These are phyloP conservation scores for Lactarius akahatsu DNA, from an alignment of 768 basidiomycete genomes.

Conservation along the genomic window DNA sequence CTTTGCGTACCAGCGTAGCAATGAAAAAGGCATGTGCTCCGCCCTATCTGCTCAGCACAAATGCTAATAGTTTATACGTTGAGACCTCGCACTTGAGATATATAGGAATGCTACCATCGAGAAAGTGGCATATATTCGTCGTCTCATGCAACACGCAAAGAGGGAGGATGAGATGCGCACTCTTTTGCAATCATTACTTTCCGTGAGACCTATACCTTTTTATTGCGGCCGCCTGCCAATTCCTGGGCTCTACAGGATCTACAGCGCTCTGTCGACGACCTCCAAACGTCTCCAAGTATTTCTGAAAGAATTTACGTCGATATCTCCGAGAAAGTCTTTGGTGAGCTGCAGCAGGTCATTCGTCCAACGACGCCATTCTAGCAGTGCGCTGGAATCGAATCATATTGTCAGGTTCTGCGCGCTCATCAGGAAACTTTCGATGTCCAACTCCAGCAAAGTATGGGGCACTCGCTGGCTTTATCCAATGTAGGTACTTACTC, in stretches of 20 bases:
- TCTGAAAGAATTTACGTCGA: slow-evolving; percentile 15
- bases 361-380: not conserved
- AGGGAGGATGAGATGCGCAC: slow-evolving; percentile 8
- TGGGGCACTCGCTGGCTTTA: slow-evolving; percentile 14
- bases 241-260: slow-evolving; percentile 11
- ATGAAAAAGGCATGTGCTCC: slow-evolving; percentile 21
- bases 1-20: slow-evolving; percentile 26
- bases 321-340: slow-evolving; percentile 12
- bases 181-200: slow-evolving; percentile 22
- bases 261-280: slow-evolving; percentile 10
- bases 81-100: slow-evolving; percentile 26
- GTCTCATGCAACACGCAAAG: slow-evolving; percentile 20
- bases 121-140: slow-evolving; percentile 26
- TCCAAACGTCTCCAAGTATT: slow-evolving; percentile 14
- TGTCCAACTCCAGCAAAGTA: slow-evolving; percentile 19
- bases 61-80: not conserved
- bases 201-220: slow-evolving; percentile 3
- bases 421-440: slow-evolving; percentile 17
- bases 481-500: slow-evolving; percentile 13
- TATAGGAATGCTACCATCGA: slow-evolving; percentile 30
- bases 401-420: slow-evolving; percentile 9
- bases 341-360: slow-evolving; percentile 21
- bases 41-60: not conserved
- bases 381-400: not conserved
- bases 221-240: not conserved